Conservation (phyloP, 2,329 filamentous ascomycete genomes). For the Juglanconis juglandina region DNA sequence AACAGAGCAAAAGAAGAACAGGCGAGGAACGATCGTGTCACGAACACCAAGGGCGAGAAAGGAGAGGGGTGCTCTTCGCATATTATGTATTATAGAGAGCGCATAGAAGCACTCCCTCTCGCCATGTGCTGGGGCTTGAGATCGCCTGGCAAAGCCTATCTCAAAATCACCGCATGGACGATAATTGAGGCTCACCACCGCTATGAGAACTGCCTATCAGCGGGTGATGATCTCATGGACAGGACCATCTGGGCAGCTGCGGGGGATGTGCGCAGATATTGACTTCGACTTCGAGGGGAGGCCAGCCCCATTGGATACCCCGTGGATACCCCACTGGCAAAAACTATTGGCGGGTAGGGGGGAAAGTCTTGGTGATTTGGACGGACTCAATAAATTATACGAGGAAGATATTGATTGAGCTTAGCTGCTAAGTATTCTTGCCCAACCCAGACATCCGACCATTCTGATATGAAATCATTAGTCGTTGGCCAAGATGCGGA, state of each 20-base stretch:
- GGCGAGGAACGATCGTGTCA: too few species aligned
- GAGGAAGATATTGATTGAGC: not conserved
- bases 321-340: not conserved
- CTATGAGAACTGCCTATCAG: not conserved
- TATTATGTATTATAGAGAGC: too few species aligned
- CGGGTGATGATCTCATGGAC: not conserved
- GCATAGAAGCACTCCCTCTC: too few species aligned
- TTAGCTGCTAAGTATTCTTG: not conserved
- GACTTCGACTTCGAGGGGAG: not conserved
- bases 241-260: not conserved
- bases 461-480: not conserved
- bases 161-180: not conserved
- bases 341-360: not conserved
- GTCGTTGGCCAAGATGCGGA: not conserved
- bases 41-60: too few species aligned
- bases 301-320: not conserved
- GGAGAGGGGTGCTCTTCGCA: too few species aligned
- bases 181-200: not conserved
- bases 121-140: not conserved
- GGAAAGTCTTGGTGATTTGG: not conserved
- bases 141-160: not conserved
- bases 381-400: not conserved
- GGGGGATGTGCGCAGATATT: not conserved
- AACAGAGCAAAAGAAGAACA: too few species aligned
- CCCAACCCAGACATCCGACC: not conserved